phyloP scores from a whole-genome alignment of 345 rosid genomes.

The Populus ilicifolia region DNA sequence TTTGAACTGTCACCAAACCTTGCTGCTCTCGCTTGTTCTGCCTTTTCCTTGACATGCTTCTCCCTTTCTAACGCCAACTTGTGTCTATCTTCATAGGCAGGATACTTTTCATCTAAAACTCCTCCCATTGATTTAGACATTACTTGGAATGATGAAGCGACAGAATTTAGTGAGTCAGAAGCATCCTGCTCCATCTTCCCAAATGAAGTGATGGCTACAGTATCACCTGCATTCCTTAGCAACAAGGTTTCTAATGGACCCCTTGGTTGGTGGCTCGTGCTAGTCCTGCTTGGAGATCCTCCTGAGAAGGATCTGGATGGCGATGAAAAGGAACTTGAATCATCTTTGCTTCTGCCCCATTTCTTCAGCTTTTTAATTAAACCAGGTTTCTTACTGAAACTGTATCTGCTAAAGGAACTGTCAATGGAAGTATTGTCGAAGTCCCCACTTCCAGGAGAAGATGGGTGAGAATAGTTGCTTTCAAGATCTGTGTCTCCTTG shows the following conservation, averaged over 20 bases:
- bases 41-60: conserved; percentile 73
- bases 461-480: conserved; percentile 81
- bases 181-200: conserved; percentile 64
- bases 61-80: conserved; percentile 88
- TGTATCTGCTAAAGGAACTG: conserved; percentile 70
- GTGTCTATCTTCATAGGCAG: conserved; percentile 88
- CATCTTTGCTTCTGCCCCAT: conserved; percentile 90
- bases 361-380: conserved; percentile 81
- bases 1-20: conserved; percentile 48
- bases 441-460: conserved; percentile 93
- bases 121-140: conserved; percentile 89
- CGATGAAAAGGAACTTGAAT: conserved; percentile 59
- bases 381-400: conserved; percentile 68
- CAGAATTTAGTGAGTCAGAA: conserved; percentile 49
- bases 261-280: conserved; percentile 56
- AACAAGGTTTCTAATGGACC: conserved; percentile 90
- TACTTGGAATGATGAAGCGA: conserved; percentile 72
- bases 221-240: conserved; percentile 81
- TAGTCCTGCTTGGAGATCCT: conserved; percentile 68
- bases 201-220: conserved; percentile 77
- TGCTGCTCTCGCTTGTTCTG: conserved; percentile 73
- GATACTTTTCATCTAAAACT: conserved; percentile 77
- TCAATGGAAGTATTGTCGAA: conserved; percentile 83
- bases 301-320: conserved; percentile 74
- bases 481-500: conserved; percentile 90